These are phyloP conservation scores for Phytopythium chamaehyphon DNA, from an alignment of 352 stramenopile species.

Conservation along the genomic window DNA sequence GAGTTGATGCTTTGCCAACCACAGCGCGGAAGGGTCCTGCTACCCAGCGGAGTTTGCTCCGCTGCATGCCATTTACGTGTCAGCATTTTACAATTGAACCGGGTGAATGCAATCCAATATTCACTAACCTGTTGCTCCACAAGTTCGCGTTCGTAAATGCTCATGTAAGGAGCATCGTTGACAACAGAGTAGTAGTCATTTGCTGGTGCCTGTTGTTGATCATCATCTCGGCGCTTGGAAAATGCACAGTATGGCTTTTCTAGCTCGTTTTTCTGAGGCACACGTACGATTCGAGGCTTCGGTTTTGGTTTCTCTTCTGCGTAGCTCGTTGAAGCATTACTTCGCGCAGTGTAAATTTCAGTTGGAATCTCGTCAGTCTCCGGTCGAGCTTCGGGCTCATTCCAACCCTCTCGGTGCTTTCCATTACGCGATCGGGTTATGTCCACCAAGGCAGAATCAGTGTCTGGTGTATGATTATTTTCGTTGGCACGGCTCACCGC, in stretches of 20 bases:
- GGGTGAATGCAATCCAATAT: background rate
- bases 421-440: background rate
- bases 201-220: slow-evolving; percentile 9
- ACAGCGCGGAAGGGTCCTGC: slow-evolving; percentile 58
- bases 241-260: slow-evolving; percentile 78
- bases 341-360: background rate
- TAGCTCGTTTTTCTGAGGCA: slow-evolving; percentile 55
- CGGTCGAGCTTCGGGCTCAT: slow-evolving; percentile 6
- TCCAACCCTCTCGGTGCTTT: background rate
- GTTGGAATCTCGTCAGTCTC: slow-evolving; percentile 12
- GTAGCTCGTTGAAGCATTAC: background rate
- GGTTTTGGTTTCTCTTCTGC: slow-evolving; percentile 5
- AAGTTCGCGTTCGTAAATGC: slow-evolving; percentile 37
- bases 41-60: slow-evolving; percentile 67
- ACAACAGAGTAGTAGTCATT: slow-evolving; percentile 73
- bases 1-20: slow-evolving; percentile 66
- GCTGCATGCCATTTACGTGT: slow-evolving; percentile 10
- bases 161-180: slow-evolving; percentile 75
- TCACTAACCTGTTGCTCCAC: slow-evolving; percentile 40
- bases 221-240: slow-evolving; percentile 31
- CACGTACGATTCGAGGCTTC: slow-evolving; percentile 36
- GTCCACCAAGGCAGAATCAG: background rate
- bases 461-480: background rate
- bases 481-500: background rate
- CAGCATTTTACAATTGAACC: background rate